A percentile compares a stretch with the other conserved stretches of the same genome.
Evolutionary conservation across 768 basidiomycete genomes (phyloP).

Genomic region (Trametes cinnabarina): DNA sequence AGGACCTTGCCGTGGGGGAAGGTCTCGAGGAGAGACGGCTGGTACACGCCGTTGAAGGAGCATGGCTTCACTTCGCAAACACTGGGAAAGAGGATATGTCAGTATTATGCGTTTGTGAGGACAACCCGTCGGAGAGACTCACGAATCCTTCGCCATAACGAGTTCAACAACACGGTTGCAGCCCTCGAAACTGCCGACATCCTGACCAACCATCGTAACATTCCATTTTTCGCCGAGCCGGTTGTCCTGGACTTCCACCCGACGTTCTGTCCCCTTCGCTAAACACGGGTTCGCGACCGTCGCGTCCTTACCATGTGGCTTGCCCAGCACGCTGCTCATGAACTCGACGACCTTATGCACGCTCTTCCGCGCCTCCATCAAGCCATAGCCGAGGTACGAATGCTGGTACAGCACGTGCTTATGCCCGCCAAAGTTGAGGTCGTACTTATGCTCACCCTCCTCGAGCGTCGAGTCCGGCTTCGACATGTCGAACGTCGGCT

Average conservation of each 20-base stretch:
- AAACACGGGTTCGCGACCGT: constrained; percentile 80
- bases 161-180: constrained; percentile 83
- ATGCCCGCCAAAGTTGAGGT: constrained; percentile 69
- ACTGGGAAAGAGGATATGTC: constrained; percentile 34
- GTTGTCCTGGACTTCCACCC: constrained; percentile 61
- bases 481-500: constrained; percentile 61
- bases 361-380: constrained; percentile 82
- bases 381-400: constrained; percentile 94
- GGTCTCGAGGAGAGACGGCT: constrained; percentile 85
- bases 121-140: no score
- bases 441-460: constrained; percentile 92
- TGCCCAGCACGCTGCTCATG: constrained; percentile 49
- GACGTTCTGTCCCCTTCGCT: constrained; percentile 57
- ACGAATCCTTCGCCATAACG: constrained; percentile 94
- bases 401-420: constrained; percentile 88
- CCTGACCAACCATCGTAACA: constrained; percentile 84
- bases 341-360: constrained; percentile 93
- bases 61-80: constrained; percentile 92
- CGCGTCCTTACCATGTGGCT: constrained; percentile 27
- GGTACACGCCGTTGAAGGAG: constrained; percentile 96
- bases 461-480: constrained; percentile 42
- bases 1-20: constrained; percentile 85
- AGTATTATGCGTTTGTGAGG: no score
- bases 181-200: constrained; percentile 79
- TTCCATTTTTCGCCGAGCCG: constrained; percentile 41